Percentiles rank a stretch among this genome's conserved stretches.
phyloP scores from a whole-genome alignment of 192 early-diverging fungal genomes.

The Linnemannia elongata region DNA sequence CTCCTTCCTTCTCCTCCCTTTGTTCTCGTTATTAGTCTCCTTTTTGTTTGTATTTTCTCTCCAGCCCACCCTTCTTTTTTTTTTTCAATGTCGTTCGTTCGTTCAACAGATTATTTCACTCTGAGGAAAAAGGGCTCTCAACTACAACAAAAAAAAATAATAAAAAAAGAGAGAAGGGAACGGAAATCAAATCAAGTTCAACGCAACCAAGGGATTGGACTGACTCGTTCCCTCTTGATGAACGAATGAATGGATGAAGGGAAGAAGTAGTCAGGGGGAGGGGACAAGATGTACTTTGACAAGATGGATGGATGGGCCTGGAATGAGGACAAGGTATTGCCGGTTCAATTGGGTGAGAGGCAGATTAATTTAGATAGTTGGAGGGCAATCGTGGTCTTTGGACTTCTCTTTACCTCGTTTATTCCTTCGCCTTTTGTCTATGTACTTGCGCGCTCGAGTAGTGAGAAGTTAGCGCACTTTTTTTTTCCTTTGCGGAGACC shows the following conservation, averaged over 20 bases:
- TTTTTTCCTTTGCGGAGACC: not conserved
- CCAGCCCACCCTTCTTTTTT: not conserved
- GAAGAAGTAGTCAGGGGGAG: not conserved
- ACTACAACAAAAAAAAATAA: not conserved
- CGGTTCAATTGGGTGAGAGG: not conserved
- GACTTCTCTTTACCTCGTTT: too few relatives aligned
- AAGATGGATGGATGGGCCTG: slow-evolving; percentile 1
- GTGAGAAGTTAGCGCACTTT: not conserved
- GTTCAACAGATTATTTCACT: not conserved
- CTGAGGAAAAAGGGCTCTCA: slow-evolving; percentile 5
- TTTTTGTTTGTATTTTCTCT: not conserved
- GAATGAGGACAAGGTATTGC: not conserved
- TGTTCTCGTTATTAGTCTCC: not conserved
- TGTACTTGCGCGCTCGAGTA: not conserved
- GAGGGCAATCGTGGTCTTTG: not conserved
- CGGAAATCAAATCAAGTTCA: slow-evolving; percentile 1
- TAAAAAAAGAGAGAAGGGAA: not conserved
- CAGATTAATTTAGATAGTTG: not conserved
- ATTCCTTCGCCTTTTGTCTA: not conserved
- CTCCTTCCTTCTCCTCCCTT: not conserved
- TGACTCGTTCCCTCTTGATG: not conserved
- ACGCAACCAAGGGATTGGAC: not conserved
- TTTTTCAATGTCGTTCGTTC: not conserved
- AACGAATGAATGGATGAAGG: too few relatives aligned
- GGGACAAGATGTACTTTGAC: not conserved